Conservation (phyloP, 257 asterid genomes). For the Leptodermis oblonga region DNA sequence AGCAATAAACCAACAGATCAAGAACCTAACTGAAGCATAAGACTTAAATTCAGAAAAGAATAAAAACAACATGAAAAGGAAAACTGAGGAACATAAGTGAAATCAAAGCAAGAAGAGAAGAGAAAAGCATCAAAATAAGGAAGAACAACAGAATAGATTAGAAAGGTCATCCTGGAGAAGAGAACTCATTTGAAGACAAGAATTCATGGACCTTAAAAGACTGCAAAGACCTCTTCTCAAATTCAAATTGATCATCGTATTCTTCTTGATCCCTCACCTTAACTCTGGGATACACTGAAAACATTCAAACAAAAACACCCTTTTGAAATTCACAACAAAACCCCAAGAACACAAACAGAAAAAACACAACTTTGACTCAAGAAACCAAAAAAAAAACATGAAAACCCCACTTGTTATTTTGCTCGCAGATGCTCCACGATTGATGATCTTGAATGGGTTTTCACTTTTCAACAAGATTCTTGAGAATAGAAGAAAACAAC, state of each 20-base stretch:
- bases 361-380: not conserved
- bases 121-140: too few relatives aligned
- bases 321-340: slow-evolving; percentile 23
- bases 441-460: not conserved
- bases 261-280: slow-evolving; percentile 68
- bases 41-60: slow-evolving; percentile 1
- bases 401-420: slow-evolving; percentile 15
- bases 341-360: slow-evolving; percentile 11
- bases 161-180: slow-evolving; percentile 71
- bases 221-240: slow-evolving; percentile 59
- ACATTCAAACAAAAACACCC: slow-evolving; percentile 23
- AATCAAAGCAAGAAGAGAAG: too few relatives aligned
- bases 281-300: slow-evolving; percentile 81
- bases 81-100: not conserved
- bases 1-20: not conserved
- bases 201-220: slow-evolving; percentile 65
- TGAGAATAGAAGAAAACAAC: not conserved
- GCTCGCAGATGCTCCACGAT: not conserved
- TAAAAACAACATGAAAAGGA: not conserved
- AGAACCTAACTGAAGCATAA: not conserved
- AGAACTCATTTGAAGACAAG: slow-evolving; percentile 30
- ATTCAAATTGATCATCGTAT: slow-evolving; percentile 62
- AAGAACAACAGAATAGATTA: too few relatives aligned
- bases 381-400: not conserved
- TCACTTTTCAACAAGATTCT: not conserved